phyloP scores from a whole-genome alignment of 1,284 basidiomycete species.

The Trametes polyzona region DNA sequence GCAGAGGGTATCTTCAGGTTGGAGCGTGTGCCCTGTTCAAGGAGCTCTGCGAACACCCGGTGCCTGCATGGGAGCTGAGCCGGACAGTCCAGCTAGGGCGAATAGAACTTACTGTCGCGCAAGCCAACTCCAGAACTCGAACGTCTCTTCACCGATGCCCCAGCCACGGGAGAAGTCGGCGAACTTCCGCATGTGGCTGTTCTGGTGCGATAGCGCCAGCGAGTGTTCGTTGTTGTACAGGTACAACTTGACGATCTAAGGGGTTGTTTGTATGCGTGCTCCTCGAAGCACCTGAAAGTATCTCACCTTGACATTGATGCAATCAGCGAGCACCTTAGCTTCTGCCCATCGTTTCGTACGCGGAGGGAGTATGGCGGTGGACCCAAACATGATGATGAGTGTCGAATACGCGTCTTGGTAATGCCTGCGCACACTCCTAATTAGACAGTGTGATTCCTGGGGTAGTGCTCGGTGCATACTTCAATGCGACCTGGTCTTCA shows the following conservation, averaged over 20 bases:
- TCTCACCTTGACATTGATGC: slow-evolving; percentile 82
- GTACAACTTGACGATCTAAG: slow-evolving; percentile 83
- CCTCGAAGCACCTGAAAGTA: background rate
- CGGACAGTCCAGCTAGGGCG: background rate
- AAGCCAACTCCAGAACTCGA: slow-evolving; percentile 97
- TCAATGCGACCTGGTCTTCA: slow-evolving; percentile 87
- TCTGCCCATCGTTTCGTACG: slow-evolving; percentile 98
- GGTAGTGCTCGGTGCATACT: slow-evolving; percentile 51
- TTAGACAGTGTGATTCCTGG: slow-evolving; percentile 16
- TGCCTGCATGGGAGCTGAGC: slow-evolving; percentile 52
- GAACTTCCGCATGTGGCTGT: slow-evolving; percentile 83
- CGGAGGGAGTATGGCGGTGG: slow-evolving; percentile 84
- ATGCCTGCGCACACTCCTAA: slow-evolving; percentile 56
- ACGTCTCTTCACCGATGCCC: slow-evolving; percentile 97
- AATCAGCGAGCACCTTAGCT: slow-evolving; percentile 94
- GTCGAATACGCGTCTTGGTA: slow-evolving; percentile 90
- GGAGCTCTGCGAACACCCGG: slow-evolving; percentile 84
- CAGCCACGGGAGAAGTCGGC: slow-evolving; percentile 89
- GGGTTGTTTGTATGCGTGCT: background rate
- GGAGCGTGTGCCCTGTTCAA: slow-evolving; percentile 78
- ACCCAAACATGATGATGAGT: slow-evolving; percentile 85
- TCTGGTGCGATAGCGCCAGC: slow-evolving; percentile 80
- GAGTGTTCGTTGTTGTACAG: slow-evolving; percentile 86
- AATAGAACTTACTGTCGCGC: slow-evolving; percentile 79
- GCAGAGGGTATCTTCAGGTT: slow-evolving; percentile 71